Percentiles rank a stretch among this genome's conserved stretches.
Conservation (phyloP, 2,329 filamentous ascomycete genomes). For the Botryotinia globosa region DNA sequence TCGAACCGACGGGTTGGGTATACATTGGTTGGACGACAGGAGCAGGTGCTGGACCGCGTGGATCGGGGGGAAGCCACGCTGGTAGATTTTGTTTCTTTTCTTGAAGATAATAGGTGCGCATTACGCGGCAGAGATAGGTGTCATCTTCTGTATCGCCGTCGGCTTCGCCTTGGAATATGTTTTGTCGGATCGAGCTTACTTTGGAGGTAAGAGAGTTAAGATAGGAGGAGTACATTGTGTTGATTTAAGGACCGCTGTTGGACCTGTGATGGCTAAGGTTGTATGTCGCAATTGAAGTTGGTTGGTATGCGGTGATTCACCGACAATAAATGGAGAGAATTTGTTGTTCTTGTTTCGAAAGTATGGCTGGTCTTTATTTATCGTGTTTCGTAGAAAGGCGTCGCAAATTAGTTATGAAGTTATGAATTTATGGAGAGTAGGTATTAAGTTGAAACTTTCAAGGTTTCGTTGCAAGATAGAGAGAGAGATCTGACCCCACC, state of each 20-base stretch:
- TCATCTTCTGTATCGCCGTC: constrained; percentile 81
- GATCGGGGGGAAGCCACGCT: constrained; percentile 84
- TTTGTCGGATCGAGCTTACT: constrained; percentile 60
- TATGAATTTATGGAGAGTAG: constrained; percentile 1
- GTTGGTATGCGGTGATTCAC: neutral
- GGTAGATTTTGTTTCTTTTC: constrained; percentile 79
- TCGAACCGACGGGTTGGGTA: constrained; percentile 49
- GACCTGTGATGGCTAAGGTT: neutral
- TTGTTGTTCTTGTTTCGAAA: neutral
- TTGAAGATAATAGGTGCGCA: constrained; percentile 84
- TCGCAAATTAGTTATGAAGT: constrained; percentile 1
- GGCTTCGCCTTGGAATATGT: constrained; percentile 66
- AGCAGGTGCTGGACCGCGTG: constrained; percentile 58
- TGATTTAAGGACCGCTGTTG: neutral
- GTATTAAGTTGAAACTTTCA: constrained; percentile 15
- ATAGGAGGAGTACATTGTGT: constrained; percentile 76
- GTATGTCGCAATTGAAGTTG: constrained; percentile 13
- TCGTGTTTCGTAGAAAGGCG: neutral
- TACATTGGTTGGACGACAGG: constrained; percentile 49
- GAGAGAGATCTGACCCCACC: constrained; percentile 17
- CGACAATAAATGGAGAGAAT: neutral
- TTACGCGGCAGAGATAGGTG: constrained; percentile 89
- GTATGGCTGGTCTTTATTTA: neutral
- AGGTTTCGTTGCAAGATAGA: constrained; percentile 20
- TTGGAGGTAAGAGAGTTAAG: constrained; percentile 63